Evolutionary conservation across 768 basidiomycete species (phyloP), one percentile per base, ranked within the genome.

Genomic region (Hericium erinaceus): DNA sequence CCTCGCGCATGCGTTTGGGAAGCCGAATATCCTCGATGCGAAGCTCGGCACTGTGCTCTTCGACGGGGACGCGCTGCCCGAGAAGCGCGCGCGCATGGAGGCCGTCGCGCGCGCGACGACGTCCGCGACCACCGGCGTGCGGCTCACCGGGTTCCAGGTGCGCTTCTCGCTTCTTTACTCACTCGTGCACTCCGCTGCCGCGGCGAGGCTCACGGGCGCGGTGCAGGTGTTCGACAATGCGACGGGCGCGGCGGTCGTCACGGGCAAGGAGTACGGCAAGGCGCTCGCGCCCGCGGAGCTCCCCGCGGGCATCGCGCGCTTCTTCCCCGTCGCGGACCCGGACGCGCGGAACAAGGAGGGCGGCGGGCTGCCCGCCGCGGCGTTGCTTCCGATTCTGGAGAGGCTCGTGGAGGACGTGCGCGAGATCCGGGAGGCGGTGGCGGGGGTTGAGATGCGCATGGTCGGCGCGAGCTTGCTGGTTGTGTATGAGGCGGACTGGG

Each of bases 41-140:
- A 99, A 98, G 70, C 86, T 98, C 15, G 97, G 97, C 1, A 95
- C 88, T 0, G 75, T 87, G 1, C 78, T 98, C n/a, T 90, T 89
- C 61, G 92, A 90, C 53, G 80, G 85, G 20, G 67, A 68, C 12
- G 72, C 75, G 22, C 66, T 68, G 78, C 87, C 80, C 2, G 90
- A 89, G 57, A 99, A 99, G 73, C 77, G 80, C 58, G 78, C 72
- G 41, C 82, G 89, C 24, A 94, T 95, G 94, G 74, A 79, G 57
- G 77, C 81, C 64, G 75, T 78, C 1, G 92, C 92, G 1, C 74
- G 72, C 28, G 71, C 77, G 10, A 85, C 90, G 0, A 98, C 95
- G 1, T 87, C 82, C 10, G 67, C 77, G 2, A 80, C 84, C 68
- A 87, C 85, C 0, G 97, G 95, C 0, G 60, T 98, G 3, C 73